Base-by-base conservation (phyloP, 495 filamentous ascomycete genomes). In the Echria macrotheca region DNA sequence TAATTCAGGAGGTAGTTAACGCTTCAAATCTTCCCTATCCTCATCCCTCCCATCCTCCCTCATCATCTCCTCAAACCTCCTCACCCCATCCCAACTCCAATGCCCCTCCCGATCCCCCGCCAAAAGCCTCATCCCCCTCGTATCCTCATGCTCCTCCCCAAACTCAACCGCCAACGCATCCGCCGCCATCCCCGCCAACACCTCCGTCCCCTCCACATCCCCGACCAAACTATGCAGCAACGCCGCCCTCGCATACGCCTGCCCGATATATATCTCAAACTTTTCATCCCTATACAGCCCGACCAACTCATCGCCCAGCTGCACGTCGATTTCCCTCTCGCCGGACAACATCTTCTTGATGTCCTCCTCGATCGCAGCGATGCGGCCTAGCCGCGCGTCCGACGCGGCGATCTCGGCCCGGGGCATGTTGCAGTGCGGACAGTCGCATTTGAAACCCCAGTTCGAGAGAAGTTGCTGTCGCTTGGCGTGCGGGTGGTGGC, bases 361-460 rank as follows among this genome's bases (percentile, higher is more conserved):
- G 19, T 67, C 65, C 12, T 52, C 40, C 47, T 69, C 61, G 1
- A 73, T 44, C 26, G 51, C 44, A 14, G 50, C 35, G 51, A 74
- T 71, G 32, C 39, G 57, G 4, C 47, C 44, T 2, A 74, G 56
- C 0, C 70, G 57, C 6, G 40, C 54, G 44, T 74, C 70, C 0
- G 71, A 74, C 0, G 52, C 56, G 12, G 31, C 48, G 0, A 44
- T 26, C 3, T 64, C 57, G 2, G 47, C 24, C 5, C 41, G 23
- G 14, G 48, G 21, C 18, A 61, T 39, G 12, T 43, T 50, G 53
- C 70, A 74, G 2, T 63, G 59, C 2, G 52, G 17, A 40, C 71
- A 74, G n/a, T 52, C 39, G 53, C 71, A 74, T 35, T 60, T 54
- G 43, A 72, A 74, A 3, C 66, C 69, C 68, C 69, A 72, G 8